These are phyloP conservation scores for Aeschynomene evenia DNA, from an alignment of 306 rosid species.

Conservation along the genomic window DNA sequence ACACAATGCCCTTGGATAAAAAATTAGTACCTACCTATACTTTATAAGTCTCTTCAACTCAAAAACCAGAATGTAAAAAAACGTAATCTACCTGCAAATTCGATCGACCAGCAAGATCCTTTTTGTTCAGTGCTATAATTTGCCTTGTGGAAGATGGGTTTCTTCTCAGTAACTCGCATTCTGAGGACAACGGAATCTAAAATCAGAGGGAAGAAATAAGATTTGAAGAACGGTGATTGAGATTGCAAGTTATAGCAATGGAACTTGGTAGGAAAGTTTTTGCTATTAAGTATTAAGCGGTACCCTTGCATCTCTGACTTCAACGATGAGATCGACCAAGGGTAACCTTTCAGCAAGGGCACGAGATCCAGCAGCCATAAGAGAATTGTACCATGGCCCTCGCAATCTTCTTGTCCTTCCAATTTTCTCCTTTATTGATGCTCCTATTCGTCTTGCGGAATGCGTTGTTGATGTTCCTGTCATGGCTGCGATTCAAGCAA, in stretches of 20 bases:
- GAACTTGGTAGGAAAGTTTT: neutral
- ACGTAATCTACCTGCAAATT: conserved; percentile 41
- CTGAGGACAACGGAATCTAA: conserved; percentile 78
- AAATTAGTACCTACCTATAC: neutral
- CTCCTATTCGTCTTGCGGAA: conserved; percentile 46
- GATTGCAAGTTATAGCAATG: neutral
- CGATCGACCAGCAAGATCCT: conserved; percentile 71
- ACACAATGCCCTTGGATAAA: neutral
- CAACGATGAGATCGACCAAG: conserved; percentile 62
- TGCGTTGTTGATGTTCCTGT: neutral
- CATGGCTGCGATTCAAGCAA: neutral
- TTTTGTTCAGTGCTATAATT: conserved; percentile 67
- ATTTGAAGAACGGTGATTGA: neutral
- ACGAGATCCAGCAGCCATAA: conserved; percentile 69
- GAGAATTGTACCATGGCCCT: conserved; percentile 54
- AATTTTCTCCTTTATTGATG: conserved; percentile 23
- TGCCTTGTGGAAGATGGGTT: conserved; percentile 27
- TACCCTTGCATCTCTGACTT: conserved; percentile 87
- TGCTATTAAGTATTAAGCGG: no score
- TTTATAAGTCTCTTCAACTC: neutral
- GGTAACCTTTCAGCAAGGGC: conserved; percentile 70
- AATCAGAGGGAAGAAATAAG: neutral
- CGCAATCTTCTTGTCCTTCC: conserved; percentile 12
- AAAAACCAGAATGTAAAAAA: neutral
- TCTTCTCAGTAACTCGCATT: conserved; percentile 42